Evolutionary conservation across 768 basidiomycete genomes (phyloP).

Genomic region (Cystofilobasidium bisporidii): DNA sequence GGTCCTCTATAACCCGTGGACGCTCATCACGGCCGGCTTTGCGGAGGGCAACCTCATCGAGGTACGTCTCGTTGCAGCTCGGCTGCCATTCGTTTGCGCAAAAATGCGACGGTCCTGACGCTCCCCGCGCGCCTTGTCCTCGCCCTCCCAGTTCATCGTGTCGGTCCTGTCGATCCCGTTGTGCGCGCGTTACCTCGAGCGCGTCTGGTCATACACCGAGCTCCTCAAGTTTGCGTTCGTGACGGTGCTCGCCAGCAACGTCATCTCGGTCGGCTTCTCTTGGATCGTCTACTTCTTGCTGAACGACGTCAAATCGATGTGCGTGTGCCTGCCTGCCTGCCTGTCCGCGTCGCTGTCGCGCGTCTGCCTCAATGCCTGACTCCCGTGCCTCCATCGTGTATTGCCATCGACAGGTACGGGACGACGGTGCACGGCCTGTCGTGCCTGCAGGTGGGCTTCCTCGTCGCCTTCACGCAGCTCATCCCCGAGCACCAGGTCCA

Average conservation of each 20-base stretch:
- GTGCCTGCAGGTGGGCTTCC: conserved; percentile 73
- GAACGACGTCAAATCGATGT: conserved; percentile 5
- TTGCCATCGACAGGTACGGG: conserved; percentile 56
- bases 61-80: conserved; percentile 60
- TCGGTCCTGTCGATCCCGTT: conserved; percentile 70
- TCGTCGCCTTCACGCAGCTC: conserved; percentile 94
- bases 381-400: background rate
- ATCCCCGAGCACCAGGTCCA: conserved; percentile 99
- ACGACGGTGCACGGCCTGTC: conserved; percentile 87
- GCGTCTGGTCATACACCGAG: conserved; percentile 85
- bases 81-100: no score
- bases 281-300: conserved; percentile 56
- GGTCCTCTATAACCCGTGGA: conserved; percentile 83
- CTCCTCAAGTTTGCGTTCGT: conserved; percentile 74
- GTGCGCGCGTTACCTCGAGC: conserved; percentile 79
- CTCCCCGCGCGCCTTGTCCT: conserved; percentile 17
- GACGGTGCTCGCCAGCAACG: conserved; percentile 67
- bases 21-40: conserved; percentile 74
- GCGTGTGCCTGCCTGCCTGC: conserved; percentile 22
- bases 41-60: conserved; percentile 76
- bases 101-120: background rate
- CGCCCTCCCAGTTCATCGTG: conserved; percentile 54
- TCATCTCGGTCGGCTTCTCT: conserved; percentile 78
- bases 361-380: background rate
- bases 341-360: background rate